Conservation (phyloP, 1,284 basidiomycete genomes). For the Tylopilus sp. region DNA sequence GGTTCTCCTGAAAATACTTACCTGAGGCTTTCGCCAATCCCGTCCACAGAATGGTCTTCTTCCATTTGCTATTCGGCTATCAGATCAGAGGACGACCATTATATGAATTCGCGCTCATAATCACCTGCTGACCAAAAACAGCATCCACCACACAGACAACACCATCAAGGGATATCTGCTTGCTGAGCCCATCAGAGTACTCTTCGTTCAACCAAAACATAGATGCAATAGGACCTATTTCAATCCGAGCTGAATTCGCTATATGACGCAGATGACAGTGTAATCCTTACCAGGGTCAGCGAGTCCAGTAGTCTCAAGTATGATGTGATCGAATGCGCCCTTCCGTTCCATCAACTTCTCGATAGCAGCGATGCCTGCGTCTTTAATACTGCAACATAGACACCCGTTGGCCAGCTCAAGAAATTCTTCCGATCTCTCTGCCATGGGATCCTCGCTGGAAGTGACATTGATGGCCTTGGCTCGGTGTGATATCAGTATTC, state of each 20-base stretch:
- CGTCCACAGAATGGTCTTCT: conserved; percentile 74
- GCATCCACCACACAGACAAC: conserved; percentile 94
- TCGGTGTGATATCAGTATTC: conserved; percentile 39
- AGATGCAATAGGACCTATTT: conserved; percentile 79
- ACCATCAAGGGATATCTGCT: conserved; percentile 85
- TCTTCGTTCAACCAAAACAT: conserved; percentile 97
- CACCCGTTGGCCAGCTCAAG: conserved; percentile 94
- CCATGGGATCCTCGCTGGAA: conserved; percentile 70
- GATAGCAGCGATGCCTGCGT: conserved; percentile 90
- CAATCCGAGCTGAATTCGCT: conserved; percentile 5
- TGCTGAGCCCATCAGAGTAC: conserved; percentile 75
- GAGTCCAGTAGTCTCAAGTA: conserved; percentile 93
- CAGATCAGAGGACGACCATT: conserved; percentile 18
- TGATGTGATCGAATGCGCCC: conserved; percentile 91
- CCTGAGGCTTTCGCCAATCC: conserved; percentile 83
- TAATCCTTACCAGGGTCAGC: conserved; percentile 83
- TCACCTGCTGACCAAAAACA: conserved; percentile 83
- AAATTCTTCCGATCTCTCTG: conserved; percentile 79
- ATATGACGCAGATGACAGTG: not conserved
- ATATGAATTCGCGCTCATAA: conserved; percentile 5
- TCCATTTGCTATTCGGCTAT: conserved; percentile 77
- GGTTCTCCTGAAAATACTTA: conserved; percentile 40
- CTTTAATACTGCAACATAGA: conserved; percentile 94
- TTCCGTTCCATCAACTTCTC: conserved; percentile 88
- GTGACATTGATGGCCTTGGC: conserved; percentile 84